A percentile compares a stretch with the other conserved stretches of the same genome.
Conservation (phyloP, 129 eudicot genomes). For the Calendula officinalis region DNA sequence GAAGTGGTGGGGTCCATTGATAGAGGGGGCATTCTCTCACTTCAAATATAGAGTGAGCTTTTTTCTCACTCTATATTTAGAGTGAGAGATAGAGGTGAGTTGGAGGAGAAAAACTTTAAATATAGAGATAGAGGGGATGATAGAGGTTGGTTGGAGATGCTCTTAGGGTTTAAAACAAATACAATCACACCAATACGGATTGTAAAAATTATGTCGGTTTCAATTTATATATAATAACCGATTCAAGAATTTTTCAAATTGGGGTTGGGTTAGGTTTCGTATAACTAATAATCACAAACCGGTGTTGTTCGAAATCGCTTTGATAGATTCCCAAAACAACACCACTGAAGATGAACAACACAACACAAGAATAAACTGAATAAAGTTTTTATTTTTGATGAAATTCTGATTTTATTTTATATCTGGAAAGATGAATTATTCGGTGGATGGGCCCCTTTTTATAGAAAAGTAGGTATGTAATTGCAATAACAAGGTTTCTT, state of each 20-base stretch:
- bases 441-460: background rate
- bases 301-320: slow-evolving; percentile 12
- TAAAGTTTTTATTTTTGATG: background rate
- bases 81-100: too few species aligned
- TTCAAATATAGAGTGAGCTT: too few species aligned
- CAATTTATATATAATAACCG: background rate
- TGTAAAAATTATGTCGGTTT: background rate
- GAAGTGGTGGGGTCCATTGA: too few species aligned
- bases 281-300: slow-evolving; percentile 18
- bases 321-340: slow-evolving; percentile 15
- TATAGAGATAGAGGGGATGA: too few species aligned
- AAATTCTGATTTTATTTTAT: slow-evolving; percentile 2
- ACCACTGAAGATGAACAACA: slow-evolving; percentile 7
- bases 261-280: slow-evolving; percentile 14
- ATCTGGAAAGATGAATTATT: background rate
- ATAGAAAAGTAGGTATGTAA: slow-evolving; percentile 12
- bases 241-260: background rate
- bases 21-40: too few species aligned
- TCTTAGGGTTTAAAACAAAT: slow-evolving; percentile 22
- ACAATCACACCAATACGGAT: slow-evolving; percentile 8
- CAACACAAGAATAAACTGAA: background rate
- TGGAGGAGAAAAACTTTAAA: too few species aligned
- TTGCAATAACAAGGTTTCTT: background rate
- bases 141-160: too few species aligned
- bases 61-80: too few species aligned